Evolutionary conservation across 2,329 filamentous ascomycete species (phyloP).

Genomic region (Aspergillus hiratsukae): DNA sequence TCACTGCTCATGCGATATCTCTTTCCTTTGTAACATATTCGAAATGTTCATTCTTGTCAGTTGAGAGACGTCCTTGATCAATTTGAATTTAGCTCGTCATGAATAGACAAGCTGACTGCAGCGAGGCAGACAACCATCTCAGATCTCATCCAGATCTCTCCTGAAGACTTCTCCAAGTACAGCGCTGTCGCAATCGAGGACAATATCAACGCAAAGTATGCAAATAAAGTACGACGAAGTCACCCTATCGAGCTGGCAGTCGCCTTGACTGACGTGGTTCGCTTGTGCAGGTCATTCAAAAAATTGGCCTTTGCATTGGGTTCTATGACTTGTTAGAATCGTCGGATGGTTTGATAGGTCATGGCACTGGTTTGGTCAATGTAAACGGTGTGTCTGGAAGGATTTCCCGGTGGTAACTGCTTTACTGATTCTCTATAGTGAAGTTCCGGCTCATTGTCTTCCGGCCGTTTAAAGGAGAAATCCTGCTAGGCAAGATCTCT

Average conservation of each 20-base stretch:
- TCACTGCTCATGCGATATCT: slow-evolving; percentile 1
- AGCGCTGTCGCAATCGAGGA: slow-evolving; percentile 86
- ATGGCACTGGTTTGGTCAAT: slow-evolving; percentile 87
- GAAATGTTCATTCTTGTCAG: slow-evolving; percentile 50
- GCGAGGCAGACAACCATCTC: slow-evolving; percentile 74
- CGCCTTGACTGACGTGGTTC: neutral
- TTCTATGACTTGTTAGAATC: slow-evolving; percentile 86
- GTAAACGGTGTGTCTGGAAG: slow-evolving; percentile 69
- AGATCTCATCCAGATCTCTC: slow-evolving; percentile 88
- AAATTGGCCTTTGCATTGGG: slow-evolving; percentile 87
- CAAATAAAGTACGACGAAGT: slow-evolving; percentile 65
- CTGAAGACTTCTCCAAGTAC: slow-evolving; percentile 77
- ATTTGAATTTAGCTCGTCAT: neutral
- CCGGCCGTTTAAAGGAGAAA: slow-evolving; percentile 91
- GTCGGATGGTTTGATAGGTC: slow-evolving; percentile 89
- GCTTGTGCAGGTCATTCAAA: slow-evolving; percentile 68
- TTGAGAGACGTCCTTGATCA: slow-evolving; percentile 18
- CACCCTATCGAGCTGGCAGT: neutral
- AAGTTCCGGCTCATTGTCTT: slow-evolving; percentile 94
- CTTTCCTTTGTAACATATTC: slow-evolving; percentile 1
- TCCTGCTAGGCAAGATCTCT: slow-evolving; percentile 79
- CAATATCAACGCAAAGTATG: slow-evolving; percentile 94
- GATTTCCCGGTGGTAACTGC: neutral
- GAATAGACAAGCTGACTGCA: slow-evolving; percentile 9
- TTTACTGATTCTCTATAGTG: slow-evolving; percentile 49